These are phyloP conservation scores for Metarhizium guizhouense DNA, from an alignment of 2,329 filamentous ascomycete genomes.

Conservation along the genomic window DNA sequence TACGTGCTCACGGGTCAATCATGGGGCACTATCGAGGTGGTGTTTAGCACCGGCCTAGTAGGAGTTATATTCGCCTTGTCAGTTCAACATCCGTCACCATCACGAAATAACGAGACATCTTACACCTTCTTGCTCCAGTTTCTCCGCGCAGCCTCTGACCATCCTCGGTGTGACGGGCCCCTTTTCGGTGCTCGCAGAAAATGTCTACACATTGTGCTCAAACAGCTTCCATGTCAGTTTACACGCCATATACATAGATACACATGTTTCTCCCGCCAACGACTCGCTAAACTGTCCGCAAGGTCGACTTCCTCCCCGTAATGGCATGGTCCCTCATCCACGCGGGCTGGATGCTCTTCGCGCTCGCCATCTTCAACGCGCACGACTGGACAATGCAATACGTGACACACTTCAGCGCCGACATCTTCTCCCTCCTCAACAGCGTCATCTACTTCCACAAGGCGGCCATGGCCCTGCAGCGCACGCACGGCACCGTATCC, in stretches of 20 bases:
- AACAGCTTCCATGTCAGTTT: constrained; percentile 41
- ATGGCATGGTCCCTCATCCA: constrained; percentile 63
- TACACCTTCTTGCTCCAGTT: constrained; percentile 16
- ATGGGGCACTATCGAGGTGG: constrained; percentile 59
- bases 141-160: constrained; percentile 54
- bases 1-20: constrained; percentile 52
- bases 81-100: constrained; percentile 9
- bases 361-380: constrained; percentile 57
- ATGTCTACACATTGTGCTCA: constrained; percentile 50
- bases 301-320: constrained; percentile 54
- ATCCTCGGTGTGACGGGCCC: constrained; percentile 59
- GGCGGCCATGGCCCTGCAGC: constrained; percentile 53
- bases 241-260: no score
- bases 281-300: background rate
- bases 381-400: constrained; percentile 65
- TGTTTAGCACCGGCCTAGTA: constrained; percentile 57
- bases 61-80: constrained; percentile 54
- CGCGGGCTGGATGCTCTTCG: constrained; percentile 54
- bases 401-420: constrained; percentile 57
- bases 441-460: constrained; percentile 63
- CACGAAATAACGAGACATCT: background rate
- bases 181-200: constrained; percentile 58
- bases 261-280: no score
- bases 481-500: constrained; percentile 45
- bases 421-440: constrained; percentile 59